Conservation (phyloP, 106 monocot genomes). For the Dendrobium officinale region DNA sequence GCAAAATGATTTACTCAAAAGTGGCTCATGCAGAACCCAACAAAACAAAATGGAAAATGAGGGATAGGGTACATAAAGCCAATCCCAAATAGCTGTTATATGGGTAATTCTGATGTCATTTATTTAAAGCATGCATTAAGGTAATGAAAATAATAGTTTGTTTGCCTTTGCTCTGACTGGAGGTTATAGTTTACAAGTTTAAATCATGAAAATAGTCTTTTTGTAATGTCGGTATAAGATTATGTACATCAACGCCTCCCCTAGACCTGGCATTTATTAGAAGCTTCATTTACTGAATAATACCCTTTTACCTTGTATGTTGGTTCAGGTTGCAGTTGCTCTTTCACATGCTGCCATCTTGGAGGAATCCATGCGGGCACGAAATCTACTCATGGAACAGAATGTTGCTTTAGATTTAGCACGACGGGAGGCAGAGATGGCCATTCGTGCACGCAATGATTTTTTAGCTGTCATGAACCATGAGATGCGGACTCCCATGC, state of each 20-base stretch:
- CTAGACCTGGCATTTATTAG: not conserved
- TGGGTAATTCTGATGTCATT: not conserved
- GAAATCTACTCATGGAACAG: slow-evolving; percentile 88
- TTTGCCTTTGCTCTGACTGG: not conserved
- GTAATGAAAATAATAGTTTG: not conserved
- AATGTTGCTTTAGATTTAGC: slow-evolving; percentile 90
- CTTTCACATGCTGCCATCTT: slow-evolving; percentile 89
- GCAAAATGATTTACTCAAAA: not conserved
- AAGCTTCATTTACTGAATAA: not conserved
- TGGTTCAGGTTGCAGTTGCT: slow-evolving; percentile 67
- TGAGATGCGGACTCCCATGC: slow-evolving; percentile 88
- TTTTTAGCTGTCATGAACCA: slow-evolving; percentile 97
- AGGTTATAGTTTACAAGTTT: not conserved
- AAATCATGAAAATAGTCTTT: not conserved
- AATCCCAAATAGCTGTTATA: not conserved
- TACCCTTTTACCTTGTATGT: not conserved
- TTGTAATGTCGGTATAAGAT: not conserved
- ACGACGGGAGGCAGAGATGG: slow-evolving; percentile 84
- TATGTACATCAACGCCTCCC: not conserved
- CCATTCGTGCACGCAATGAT: slow-evolving; percentile 89
- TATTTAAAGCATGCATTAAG: not conserved
- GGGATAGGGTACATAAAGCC: not conserved
- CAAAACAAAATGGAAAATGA: not conserved
- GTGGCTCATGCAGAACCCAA: not conserved
- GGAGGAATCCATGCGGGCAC: slow-evolving; percentile 95